Evolutionary conservation across 2,329 filamentous ascomycete species (phyloP).

Genomic region (Penicillium sp.): DNA sequence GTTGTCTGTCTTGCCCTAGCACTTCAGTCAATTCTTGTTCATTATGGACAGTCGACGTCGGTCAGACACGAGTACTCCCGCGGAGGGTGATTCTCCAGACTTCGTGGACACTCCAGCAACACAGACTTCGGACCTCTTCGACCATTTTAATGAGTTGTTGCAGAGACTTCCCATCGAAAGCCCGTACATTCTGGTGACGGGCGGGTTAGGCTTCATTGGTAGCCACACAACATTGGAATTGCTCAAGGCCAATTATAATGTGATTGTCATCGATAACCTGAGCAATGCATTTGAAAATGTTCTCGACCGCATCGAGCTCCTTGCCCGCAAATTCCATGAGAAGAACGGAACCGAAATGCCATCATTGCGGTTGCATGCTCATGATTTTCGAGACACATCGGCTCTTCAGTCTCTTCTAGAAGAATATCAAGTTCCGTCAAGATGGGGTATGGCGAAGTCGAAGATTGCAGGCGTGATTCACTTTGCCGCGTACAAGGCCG

Average conservation of each 20-base stretch:
- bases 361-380: conserved; percentile 46
- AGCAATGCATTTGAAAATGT: conserved; percentile 41
- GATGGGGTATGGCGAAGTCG: conserved; percentile 43
- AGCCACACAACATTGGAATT: conserved; percentile 45
- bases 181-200: conserved; percentile 46
- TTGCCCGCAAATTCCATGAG: conserved; percentile 39
- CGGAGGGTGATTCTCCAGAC: conserved; percentile 30
- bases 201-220: conserved; percentile 44
- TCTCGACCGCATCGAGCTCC: conserved; percentile 34
- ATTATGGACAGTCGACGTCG: conserved; percentile 31
- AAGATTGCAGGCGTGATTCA: conserved; percentile 65
- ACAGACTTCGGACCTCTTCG: conserved; percentile 47
- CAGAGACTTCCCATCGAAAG: conserved; percentile 37
- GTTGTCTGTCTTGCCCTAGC: conserved; percentile 3
- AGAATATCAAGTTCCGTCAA: conserved; percentile 38
- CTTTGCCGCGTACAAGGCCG: conserved; percentile 67
- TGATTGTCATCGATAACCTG: conserved; percentile 44
- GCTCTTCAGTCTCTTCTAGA: conserved; percentile 46
- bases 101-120: conserved; percentile 46
- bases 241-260: conserved; percentile 42
- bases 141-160: conserved; percentile 44
- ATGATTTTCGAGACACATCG: conserved; percentile 49
- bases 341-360: conserved; percentile 44
- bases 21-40: background rate
- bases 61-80: conserved; percentile 33